A percentile compares a stretch with the other conserved stretches of the same genome.
phyloP scores from a whole-genome alignment of 139 green algal species.

The Diplosphaera chodatii region DNA sequence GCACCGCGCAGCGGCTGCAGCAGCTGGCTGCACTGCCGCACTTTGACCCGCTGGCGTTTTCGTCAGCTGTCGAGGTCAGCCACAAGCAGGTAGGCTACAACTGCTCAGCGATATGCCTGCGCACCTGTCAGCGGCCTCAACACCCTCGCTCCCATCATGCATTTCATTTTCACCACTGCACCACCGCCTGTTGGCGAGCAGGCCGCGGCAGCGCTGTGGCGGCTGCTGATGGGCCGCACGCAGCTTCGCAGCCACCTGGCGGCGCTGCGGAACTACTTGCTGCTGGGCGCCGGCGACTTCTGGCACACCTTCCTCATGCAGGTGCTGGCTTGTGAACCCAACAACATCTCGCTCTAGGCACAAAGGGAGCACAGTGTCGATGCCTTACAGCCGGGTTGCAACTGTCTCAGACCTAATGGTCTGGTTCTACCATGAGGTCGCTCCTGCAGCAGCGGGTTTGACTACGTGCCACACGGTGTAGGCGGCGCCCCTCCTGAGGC shows the following conservation, averaged over 20 bases:
- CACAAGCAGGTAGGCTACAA: constrained; percentile 18
- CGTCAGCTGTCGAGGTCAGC: constrained; percentile 50
- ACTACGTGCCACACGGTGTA: background rate
- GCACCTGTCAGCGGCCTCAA: no score
- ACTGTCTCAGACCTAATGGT: no score
- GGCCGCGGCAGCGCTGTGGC: constrained; percentile 57
- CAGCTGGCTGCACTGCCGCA: constrained; percentile 35
- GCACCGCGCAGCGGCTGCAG: constrained; percentile 37
- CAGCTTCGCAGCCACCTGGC: constrained; percentile 63
- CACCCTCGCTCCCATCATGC: no score
- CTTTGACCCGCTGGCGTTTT: constrained; percentile 52
- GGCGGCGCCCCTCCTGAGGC: constrained; percentile 45
- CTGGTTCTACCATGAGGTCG: no score
- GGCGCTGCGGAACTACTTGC: constrained; percentile 73
- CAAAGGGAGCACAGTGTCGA: no score
- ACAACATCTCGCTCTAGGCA: no score
- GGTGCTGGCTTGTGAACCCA: background rate
- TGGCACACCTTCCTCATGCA: constrained; percentile 76
- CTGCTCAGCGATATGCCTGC: no score
- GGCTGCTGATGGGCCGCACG: constrained; percentile 66
- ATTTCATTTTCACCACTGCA: no score
- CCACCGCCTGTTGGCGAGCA: no score
- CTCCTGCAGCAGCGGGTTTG: no score
- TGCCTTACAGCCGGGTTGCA: no score
- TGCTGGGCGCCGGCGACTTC: constrained; percentile 78